These are phyloP conservation scores for Symbiotaphrina buchneri DNA, from an alignment of 495 filamentous ascomycete genomes.

Conservation along the genomic window DNA sequence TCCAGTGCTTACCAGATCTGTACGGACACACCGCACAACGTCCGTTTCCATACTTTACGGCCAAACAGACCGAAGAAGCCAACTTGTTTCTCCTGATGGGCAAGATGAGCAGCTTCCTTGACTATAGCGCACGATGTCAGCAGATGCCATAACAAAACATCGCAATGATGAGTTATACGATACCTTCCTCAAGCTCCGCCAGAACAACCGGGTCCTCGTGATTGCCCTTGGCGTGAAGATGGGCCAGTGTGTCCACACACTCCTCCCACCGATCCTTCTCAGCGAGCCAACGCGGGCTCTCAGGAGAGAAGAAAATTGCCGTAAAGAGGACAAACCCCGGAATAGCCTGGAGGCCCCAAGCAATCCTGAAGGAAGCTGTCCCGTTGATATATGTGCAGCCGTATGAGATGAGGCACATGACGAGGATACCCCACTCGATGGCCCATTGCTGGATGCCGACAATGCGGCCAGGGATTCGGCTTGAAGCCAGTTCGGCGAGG, in stretches of 20 bases:
- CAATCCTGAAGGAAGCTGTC: slow-evolving; percentile 42
- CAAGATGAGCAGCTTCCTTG: slow-evolving; percentile 36
- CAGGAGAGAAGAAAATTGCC: slow-evolving; percentile 49
- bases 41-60: slow-evolving; percentile 41
- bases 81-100: slow-evolving; percentile 30
- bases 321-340: slow-evolving; percentile 40
- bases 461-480: slow-evolving; percentile 56
- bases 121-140: no score
- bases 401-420: slow-evolving; percentile 56
- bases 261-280: slow-evolving; percentile 60
- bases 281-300: slow-evolving; percentile 55
- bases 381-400: slow-evolving; percentile 37
- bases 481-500: slow-evolving; percentile 55
- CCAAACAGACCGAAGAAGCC: slow-evolving; percentile 33
- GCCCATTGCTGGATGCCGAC: slow-evolving; percentile 57
- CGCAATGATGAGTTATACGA: no score
- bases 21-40: slow-evolving; percentile 44
- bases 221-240: slow-evolving; percentile 39
- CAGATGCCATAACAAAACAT: no score
- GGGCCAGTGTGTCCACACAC: slow-evolving; percentile 32
- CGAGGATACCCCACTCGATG: slow-evolving; percentile 49
- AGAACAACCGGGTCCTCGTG: slow-evolving; percentile 36
- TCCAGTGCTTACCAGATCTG: slow-evolving; percentile 79
- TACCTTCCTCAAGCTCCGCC: slow-evolving; percentile 40
- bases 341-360: slow-evolving; percentile 51